Evolutionary conservation across 2,329 filamentous ascomycete genomes (phyloP), one percentile per base, ranked within the genome.

Genomic region (Chaetomium sp.): DNA sequence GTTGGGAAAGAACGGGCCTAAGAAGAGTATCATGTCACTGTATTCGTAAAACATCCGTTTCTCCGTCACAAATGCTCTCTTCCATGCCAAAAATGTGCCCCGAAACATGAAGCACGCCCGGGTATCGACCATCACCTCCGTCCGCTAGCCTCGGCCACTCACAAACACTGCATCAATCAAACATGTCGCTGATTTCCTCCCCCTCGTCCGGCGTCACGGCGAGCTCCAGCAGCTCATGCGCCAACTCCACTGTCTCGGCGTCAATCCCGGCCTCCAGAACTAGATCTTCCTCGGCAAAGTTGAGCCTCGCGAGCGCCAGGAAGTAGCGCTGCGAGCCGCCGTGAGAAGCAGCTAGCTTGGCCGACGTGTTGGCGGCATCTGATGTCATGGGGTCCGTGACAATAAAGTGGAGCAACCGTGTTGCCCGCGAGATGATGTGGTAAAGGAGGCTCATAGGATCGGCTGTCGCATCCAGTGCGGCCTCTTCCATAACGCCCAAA

Each of bases 301-400:
- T 92, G n/a, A 98, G 79, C 50, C 94, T 80, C 0, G 92, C 93
- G 53, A 99, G 79, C 2, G 87, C 87, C 10, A 97, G 85, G 1
- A 96, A 80, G 72, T 96, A 94, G 60, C 93, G 92, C 72, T 97
- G 92, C 59, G 87, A 85, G 0, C 89, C 91, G 3, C 92, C 91
- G 5, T 86, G 83, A 0, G 91, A 85, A 9, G 85, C 84, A 0
- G 84, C 82, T 5, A 97, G 80, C 75, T 94, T 96, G 57, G 85
- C 83, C 57, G 87, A 84, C 67, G 96, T 85, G 69, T 94, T 85
- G 23, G 79, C 79, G 6, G 77, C 68, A 54, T 79, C 74, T 0
- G 80, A 76, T 2, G 81, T 84, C 12, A 73, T 68, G 0, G 80
- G 78, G 51, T 82, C 78, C 1, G 81, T 87, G 31, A 85, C 77